Percentiles rank a stretch among this genome's conserved stretches.
Evolutionary conservation across 148 eudicot species (phyloP).

Genomic region (Rhododendron griersonianum): DNA sequence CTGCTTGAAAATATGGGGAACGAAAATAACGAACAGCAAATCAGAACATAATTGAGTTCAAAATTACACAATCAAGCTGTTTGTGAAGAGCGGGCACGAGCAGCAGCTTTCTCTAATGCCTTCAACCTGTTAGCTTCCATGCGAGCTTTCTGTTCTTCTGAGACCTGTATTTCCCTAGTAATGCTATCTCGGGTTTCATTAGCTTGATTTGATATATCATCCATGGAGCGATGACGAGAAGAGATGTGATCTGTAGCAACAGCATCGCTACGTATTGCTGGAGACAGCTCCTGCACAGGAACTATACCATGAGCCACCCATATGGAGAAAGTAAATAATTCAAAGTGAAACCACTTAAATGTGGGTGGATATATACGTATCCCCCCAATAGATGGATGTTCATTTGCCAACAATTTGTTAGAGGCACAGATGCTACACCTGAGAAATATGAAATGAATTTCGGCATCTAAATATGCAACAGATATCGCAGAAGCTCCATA

Average conservation of each 20-base stretch:
- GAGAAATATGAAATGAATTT: neutral
- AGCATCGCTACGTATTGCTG: conserved; percentile 14
- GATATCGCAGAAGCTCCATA: neutral
- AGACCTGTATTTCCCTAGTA: conserved; percentile 22
- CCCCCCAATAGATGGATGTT: neutral
- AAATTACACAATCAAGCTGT: conserved; percentile 26
- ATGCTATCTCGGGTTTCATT: conserved; percentile 12
- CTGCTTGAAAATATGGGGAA: neutral
- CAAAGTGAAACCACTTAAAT: neutral
- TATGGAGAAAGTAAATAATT: neutral
- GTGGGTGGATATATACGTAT: neutral
- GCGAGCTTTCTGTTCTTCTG: conserved; percentile 51
- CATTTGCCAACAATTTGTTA: neutral
- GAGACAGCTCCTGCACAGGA: conserved; percentile 32
- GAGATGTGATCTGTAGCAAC: conserved; percentile 15
- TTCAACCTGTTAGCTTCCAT: conserved; percentile 62
- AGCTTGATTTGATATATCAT: conserved; percentile 17
- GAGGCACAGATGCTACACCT: neutral
- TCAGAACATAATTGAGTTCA: neutral
- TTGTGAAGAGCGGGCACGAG: conserved; percentile 30
- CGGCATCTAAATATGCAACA: neutral
- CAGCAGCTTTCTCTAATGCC: conserved; percentile 64
- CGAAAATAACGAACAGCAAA: neutral
- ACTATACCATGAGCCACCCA: neutral
- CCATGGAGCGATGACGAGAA: conserved; percentile 8